Percentiles rank a stretch among this genome's conserved stretches.
phyloP scores from a whole-genome alignment of 306 rosid species.

The Senna siamea region DNA sequence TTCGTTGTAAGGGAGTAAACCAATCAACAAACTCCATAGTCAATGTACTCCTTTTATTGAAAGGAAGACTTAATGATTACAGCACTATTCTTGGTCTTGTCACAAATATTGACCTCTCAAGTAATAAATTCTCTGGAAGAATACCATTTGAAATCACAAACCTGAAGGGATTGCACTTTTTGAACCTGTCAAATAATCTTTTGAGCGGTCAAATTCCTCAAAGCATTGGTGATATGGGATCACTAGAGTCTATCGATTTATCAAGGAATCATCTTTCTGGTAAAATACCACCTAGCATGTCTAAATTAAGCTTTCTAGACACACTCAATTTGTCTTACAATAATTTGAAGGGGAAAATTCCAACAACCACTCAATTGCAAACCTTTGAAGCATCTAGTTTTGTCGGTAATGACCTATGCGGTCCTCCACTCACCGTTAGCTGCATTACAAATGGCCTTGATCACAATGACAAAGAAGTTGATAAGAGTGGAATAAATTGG shows the following conservation, averaged over 20 bases:
- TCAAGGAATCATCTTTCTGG: conserved; percentile 42
- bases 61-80: conserved; percentile 33
- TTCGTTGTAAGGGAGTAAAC: neutral
- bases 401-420: conserved; percentile 27
- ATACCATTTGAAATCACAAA: conserved; percentile 30
- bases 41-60: conserved; percentile 8
- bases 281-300: conserved; percentile 39
- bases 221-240: conserved; percentile 28
- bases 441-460: neutral
- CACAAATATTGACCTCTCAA: conserved; percentile 36
- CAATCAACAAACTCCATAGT: neutral
- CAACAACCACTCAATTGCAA: conserved; percentile 43
- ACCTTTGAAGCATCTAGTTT: conserved; percentile 37
- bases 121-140: conserved; percentile 1
- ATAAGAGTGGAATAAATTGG: conserved; percentile 13
- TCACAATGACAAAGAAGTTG: neutral
- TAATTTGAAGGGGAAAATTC: conserved; percentile 36
- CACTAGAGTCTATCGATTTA: conserved; percentile 27
- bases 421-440: neutral
- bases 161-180: conserved; percentile 14
- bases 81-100: conserved; percentile 18
- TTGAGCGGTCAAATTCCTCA: conserved; percentile 37
- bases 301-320: conserved; percentile 24
- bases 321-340: conserved; percentile 43
- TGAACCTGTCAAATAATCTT: conserved; percentile 42